Evolutionary conservation across 257 asterid genomes (phyloP), one percentile per base, ranked within the genome.

Genomic region (Solanum sitiens): DNA sequence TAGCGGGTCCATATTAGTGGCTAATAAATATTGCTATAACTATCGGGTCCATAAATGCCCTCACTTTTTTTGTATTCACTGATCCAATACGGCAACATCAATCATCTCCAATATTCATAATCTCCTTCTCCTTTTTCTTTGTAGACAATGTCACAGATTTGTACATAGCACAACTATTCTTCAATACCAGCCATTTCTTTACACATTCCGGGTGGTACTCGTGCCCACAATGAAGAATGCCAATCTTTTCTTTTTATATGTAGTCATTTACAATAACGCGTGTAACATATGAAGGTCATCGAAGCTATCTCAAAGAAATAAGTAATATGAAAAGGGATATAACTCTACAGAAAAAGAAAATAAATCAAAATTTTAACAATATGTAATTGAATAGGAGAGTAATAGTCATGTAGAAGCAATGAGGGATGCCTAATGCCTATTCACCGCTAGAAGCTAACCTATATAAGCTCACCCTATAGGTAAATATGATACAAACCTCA

Each of bases 81-180:
- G 7, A 47, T 18, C 59, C 20, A 4, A 0, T 47, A 47, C 14
- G 59, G 59, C 2, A 47, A 47, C 20, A 47, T 14, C 2, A 2
- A 47, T 47, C 3, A 20, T 7, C 47, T 73, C 50, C 70, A 40
- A 27, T 32, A n/a, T 83, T 90, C 90, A 92, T 59, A 39, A 47
- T 47, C 59, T 47, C 7, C 59, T 47, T 85, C 44, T 87, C 89
- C 86, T 90, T 89, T 59, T 89, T 88, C 89, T 85, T 91, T 25
- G 86, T 82, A 50, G 79, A 87, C 91, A 94, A 88, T 65, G 94
- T 98, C 23, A 93, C 85, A n/a, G 94, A 92, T 89, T 94, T 95
- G 96, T 95, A 95, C 9, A 95, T 93, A 4, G 98, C 95, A 63
- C 98, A 94, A 8, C 89, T 83, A 56, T 94, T 94, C 92, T 95